Base-by-base conservation (phyloP, 2,329 filamentous ascomycete species). In the Zymoseptoria ardabiliae region DNA sequence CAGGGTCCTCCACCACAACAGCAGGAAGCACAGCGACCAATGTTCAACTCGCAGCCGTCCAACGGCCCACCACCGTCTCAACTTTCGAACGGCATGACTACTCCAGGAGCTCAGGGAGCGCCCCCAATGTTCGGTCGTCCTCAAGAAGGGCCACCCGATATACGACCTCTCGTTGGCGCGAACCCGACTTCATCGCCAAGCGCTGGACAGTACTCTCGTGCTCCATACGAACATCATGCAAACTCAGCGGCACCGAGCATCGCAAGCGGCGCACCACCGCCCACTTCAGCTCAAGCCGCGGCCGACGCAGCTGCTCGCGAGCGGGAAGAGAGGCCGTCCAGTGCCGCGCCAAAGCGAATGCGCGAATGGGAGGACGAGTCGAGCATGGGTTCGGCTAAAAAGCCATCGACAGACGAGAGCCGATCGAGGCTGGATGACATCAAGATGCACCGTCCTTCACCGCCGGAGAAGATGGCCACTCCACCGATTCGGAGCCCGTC, bases 361-460 rank as follows among this genome's bases (percentile, higher is more conserved):
- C 87, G 92, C 54, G 94, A 97, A 70, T 97, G 94, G 92, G 94
- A 97, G 66, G 88, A 93, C 41, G 91, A 95, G 41, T 78, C 71
- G 4, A 67, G 60, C 55, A 57, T 56, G 50, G 64, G 62, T 56
- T 61, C 85, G 3, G 80, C 81, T 51, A 96, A 97, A 79, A 97
- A 97, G 78, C 85, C 89, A 62, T 87, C 90, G 9, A 96, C 86
- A 48, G 93, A 97, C 4, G 92, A 97, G 73, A 91, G 83, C 64
- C 87, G 93, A 50, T 90, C 90, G 60, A 89, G 91, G 57, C 81
- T 97, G 65, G 91, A 96, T 48, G 91, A 97, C 69, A 83, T 90
- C 71, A 85, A 87, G 61, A 86, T 89, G 70, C 89, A 91, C 61
- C 87, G 91, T 50, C 71, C 75, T 5, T 77, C 78, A 19, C 76